phyloP scores from a whole-genome alignment of 2,329 filamentous ascomycete genomes.

The Neofusicoccum umdonicola region DNA sequence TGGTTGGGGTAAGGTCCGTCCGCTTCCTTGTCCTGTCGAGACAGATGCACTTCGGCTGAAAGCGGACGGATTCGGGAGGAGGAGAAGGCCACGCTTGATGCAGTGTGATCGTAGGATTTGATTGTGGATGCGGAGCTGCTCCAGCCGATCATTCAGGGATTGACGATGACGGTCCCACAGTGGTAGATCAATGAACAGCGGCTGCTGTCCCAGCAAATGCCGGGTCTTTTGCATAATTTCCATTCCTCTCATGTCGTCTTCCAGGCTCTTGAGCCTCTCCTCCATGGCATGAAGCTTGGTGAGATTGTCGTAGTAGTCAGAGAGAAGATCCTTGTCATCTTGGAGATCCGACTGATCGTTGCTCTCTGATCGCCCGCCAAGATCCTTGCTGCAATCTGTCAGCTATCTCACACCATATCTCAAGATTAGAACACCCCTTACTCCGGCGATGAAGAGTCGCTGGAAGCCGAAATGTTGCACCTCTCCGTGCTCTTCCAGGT shows the following conservation, averaged over 20 bases:
- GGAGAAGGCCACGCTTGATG: conserved; percentile 8
- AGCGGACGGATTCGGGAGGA: conserved; percentile 1
- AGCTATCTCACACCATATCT: neutral
- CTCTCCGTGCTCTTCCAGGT: neutral
- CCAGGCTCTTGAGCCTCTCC: neutral
- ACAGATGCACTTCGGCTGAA: neutral
- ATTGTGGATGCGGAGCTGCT: neutral
- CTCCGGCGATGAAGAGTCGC: neutral
- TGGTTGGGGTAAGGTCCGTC: neutral
- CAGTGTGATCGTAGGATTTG: neutral
- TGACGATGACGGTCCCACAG: conserved; percentile 7
- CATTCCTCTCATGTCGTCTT: conserved; percentile 1
- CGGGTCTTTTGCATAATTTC: conserved; percentile 6
- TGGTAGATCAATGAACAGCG: conserved; percentile 1
- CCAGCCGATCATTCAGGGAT: conserved; percentile 1
- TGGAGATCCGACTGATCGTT: neutral
- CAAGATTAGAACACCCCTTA: neutral
- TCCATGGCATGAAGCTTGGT: neutral
- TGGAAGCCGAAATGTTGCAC: neutral
- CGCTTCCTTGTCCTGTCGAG: neutral
- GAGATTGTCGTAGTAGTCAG: neutral
- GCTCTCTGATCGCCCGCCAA: neutral
- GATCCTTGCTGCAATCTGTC: neutral
- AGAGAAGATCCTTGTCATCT: conserved; percentile 3
- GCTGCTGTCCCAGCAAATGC: neutral